phyloP scores from a whole-genome alignment of 345 rosid genomes.

The Mallotus nudiflorus region DNA sequence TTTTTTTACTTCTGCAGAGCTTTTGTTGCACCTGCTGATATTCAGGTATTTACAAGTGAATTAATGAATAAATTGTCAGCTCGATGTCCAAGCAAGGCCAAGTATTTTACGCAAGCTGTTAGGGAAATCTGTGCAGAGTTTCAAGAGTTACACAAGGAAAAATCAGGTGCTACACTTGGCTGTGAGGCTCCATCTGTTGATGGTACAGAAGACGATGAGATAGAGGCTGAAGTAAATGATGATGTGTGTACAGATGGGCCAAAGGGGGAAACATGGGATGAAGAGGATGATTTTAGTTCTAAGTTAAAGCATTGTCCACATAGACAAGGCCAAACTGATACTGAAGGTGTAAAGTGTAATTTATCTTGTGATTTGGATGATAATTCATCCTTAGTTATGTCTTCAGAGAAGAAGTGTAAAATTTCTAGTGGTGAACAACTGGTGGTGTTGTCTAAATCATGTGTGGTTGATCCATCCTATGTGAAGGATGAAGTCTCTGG shows the following conservation, averaged over 20 bases:
- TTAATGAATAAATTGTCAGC: conserved; percentile 59
- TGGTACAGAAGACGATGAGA: conserved; percentile 46
- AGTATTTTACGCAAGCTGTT: conserved; percentile 77
- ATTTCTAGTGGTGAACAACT: conserved; percentile 37
- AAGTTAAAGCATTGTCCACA: conserved; percentile 39
- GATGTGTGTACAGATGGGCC: conserved; percentile 24
- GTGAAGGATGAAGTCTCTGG: conserved; percentile 40
- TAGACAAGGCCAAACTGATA: conserved; percentile 38
- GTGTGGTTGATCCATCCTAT: conserved; percentile 30
- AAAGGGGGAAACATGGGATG: conserved; percentile 36
- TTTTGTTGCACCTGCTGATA: conserved; percentile 79
- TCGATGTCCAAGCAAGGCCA: conserved; percentile 73
- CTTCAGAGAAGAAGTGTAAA: conserved; percentile 46
- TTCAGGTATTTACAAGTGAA: conserved; percentile 78
- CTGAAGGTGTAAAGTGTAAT: conserved; percentile 51
- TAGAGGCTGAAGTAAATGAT: conserved; percentile 42
- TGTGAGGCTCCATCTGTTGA: conserved; percentile 44
- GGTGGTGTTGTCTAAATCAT: conserved; percentile 31
- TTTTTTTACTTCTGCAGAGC: conserved; percentile 52
- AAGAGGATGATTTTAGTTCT: conserved; percentile 38
- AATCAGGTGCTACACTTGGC: conserved; percentile 36
- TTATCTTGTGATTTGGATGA: conserved; percentile 36
- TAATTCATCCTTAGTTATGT: conserved; percentile 35
- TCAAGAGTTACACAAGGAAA: conserved; percentile 60
- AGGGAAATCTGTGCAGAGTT: conserved; percentile 79